Percentiles rank a stretch among this genome's conserved stretches.
Evolutionary conservation across 192 early-diverging fungal species (phyloP).

Genomic region (Podila clonocystis): DNA sequence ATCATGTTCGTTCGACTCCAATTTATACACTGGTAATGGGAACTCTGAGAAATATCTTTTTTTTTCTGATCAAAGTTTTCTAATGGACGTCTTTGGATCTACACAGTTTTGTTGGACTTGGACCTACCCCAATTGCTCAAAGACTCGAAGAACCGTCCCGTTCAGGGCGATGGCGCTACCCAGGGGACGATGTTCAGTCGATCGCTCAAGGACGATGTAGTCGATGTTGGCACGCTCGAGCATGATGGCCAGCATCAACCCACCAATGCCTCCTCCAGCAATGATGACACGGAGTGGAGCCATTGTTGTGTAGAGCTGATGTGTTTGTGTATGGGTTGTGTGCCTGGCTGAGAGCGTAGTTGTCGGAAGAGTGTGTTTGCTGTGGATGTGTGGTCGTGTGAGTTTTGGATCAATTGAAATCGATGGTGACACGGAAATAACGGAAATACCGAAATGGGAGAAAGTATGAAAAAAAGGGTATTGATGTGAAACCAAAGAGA

Average conservation of each 20-base stretch:
- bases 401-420: background rate
- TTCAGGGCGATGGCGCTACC: conserved; percentile 46
- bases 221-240: conserved; percentile 45
- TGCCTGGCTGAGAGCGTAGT: background rate
- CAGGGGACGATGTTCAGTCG: conserved; percentile 26
- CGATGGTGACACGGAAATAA: background rate
- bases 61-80: no score
- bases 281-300: conserved; percentile 34
- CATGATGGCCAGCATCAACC: conserved; percentile 42
- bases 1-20: no score
- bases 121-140: conserved; percentile 52
- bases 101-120: no score
- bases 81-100: no score
- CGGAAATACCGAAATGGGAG: background rate
- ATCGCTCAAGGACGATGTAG: conserved; percentile 47
- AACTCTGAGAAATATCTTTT: no score
- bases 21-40: no score
- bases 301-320: background rate
- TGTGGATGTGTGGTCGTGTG: no score
- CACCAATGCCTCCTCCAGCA: conserved; percentile 52
- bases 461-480: background rate
- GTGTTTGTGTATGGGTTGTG: background rate
- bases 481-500: background rate
- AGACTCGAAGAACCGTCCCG: conserved; percentile 38
- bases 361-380: no score